These are phyloP conservation scores for Chamaenerion angustifolium DNA, from an alignment of 345 rosid genomes.

Conservation along the genomic window DNA sequence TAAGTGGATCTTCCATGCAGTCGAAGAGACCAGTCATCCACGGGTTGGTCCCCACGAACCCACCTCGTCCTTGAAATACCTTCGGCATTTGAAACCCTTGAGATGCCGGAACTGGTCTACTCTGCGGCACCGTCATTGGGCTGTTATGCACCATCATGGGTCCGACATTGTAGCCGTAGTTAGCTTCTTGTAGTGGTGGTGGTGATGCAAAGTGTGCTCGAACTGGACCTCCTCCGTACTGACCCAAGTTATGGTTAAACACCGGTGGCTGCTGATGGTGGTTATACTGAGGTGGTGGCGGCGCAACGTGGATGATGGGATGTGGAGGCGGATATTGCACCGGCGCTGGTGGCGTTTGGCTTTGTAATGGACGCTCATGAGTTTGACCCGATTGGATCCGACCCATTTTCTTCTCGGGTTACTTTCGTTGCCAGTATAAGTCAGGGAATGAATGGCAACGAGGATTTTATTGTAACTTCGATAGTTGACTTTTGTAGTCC, in stretches of 20 bases:
- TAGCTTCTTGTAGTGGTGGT: no score
- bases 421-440: no score
- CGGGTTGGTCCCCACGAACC: conserved; percentile 3
- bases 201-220: neutral
- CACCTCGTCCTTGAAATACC: neutral
- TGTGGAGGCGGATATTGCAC: conserved; percentile 1
- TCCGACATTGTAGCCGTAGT: conserved; percentile 2
- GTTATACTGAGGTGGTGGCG: neutral
- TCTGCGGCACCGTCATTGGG: neutral
- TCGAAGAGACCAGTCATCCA: conserved; percentile 24
- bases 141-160: conserved; percentile 4
- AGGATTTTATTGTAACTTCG: no score
- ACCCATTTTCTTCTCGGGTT: conserved; percentile 8
- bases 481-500: no score
- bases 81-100: conserved; percentile 3
- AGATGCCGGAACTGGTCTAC: neutral
- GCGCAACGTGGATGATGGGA: neutral
- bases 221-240: neutral
- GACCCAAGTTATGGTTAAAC: neutral
- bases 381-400: conserved; percentile 6
- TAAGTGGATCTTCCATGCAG: conserved; percentile 25
- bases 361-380: conserved; percentile 2
- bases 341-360: neutral
- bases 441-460: no score
- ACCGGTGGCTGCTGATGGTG: conserved; percentile 3